Percentiles rank a stretch among this genome's conserved stretches.
phyloP scores from a whole-genome alignment of 1,284 basidiomycete species.

The Singerocomus rubriflavus region DNA sequence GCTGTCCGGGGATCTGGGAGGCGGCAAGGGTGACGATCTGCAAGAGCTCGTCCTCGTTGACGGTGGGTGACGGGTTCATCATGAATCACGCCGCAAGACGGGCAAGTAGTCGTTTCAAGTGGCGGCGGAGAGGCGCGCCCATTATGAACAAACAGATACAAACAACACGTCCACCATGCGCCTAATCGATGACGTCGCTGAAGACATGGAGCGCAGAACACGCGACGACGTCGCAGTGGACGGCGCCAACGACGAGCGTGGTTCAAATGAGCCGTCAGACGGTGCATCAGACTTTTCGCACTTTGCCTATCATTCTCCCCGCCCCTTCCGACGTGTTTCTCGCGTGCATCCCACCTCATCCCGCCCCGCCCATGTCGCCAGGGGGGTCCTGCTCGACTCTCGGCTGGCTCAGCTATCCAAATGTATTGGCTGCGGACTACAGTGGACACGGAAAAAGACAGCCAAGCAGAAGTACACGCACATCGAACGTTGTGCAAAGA shows the following conservation, averaged over 20 bases:
- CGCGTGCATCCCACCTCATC: background rate
- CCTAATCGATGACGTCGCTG: conserved; percentile 5
- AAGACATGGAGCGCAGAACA: conserved; percentile 1
- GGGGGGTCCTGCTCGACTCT: conserved; percentile 18
- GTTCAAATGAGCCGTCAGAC: no score
- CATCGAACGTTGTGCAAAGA: conserved; percentile 64
- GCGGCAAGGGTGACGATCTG: conserved; percentile 62
- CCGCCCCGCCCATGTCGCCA: background rate
- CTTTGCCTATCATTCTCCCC: conserved; percentile 33
- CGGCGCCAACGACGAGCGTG: conserved; percentile 5
- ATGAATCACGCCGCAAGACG: conserved; percentile 17
- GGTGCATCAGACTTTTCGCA: conserved; percentile 19
- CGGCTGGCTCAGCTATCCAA: conserved; percentile 48
- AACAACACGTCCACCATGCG: conserved; percentile 34
- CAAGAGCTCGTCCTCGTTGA: conserved; percentile 58
- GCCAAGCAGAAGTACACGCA: conserved; percentile 60
- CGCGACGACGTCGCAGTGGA: background rate
- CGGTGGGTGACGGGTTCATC: conserved; percentile 29
- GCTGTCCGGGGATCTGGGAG: conserved; percentile 61
- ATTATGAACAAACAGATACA: conserved; percentile 25
- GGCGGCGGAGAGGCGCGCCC: conserved; percentile 2
- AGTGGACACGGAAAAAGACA: conserved; percentile 69
- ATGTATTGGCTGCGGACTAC: conserved; percentile 63
- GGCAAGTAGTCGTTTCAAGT: background rate
- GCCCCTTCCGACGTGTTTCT: background rate